phyloP scores from a whole-genome alignment of 768 basidiomycete species.

The Chalciporus pseudorubinellus region DNA sequence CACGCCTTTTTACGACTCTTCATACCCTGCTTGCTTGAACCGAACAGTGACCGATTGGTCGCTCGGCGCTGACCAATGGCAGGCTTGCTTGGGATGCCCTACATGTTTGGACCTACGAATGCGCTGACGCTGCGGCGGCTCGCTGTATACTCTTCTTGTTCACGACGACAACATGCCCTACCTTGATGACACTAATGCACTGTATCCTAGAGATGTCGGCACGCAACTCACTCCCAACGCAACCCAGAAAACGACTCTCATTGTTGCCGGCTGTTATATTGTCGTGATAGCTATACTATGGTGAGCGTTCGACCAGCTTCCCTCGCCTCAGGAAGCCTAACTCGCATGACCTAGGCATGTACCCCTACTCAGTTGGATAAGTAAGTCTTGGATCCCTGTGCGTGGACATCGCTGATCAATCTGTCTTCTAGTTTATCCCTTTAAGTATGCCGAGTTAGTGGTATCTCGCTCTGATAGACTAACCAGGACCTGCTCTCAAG shows the following conservation, averaged over 20 bases:
- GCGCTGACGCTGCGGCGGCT: constrained; percentile 8
- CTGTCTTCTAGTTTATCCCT: constrained; percentile 68
- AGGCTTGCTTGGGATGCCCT: too few species aligned
- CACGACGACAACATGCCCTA: constrained; percentile 32
- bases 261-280: constrained; percentile 76
- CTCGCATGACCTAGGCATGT: constrained; percentile 57
- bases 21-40: too few species aligned
- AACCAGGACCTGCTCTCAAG: constrained; percentile 36
- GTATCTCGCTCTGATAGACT: constrained; percentile 9
- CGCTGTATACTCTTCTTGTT: constrained; percentile 7
- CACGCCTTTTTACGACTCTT: constrained; percentile 7
- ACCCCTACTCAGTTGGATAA: constrained; percentile 66
- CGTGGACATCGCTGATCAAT: constrained; percentile 10
- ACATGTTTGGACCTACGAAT: constrained; percentile 1
- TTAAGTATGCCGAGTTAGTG: constrained; percentile 66
- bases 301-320: constrained; percentile 37
- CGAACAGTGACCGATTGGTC: too few species aligned
- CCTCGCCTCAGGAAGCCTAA: constrained; percentile 1
- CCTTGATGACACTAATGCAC: constrained; percentile 17
- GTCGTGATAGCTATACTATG: constrained; percentile 77
- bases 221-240: constrained; percentile 56
- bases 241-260: constrained; percentile 74
- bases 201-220: constrained; percentile 27
- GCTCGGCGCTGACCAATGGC: not conserved
- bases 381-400: constrained; percentile 44